Percentiles rank a stretch among this genome's conserved stretches.
Conservation (phyloP, 2,329 filamentous ascomycete genomes). For the Alternaria triticina region DNA sequence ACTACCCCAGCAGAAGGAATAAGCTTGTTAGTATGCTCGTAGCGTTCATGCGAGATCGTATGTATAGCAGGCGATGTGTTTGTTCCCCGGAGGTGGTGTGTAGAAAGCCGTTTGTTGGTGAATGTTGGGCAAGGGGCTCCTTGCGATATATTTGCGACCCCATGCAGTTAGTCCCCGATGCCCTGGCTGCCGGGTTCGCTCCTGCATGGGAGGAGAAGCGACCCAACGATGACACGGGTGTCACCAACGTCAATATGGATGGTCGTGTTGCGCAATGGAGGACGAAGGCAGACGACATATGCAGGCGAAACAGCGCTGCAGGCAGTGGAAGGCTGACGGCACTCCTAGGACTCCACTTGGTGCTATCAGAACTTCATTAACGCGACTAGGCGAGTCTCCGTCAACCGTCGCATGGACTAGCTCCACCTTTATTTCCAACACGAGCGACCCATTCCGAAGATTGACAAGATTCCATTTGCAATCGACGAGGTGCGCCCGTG, state of each 20-base stretch:
- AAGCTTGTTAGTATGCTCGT: neutral
- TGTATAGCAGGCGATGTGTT: slow-evolving; percentile 2
- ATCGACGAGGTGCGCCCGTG: slow-evolving; percentile 10
- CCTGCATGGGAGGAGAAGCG: neutral
- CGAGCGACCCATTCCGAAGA: neutral
- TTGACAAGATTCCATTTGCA: slow-evolving; percentile 17
- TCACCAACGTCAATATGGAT: slow-evolving; percentile 1
- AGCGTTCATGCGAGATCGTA: neutral
- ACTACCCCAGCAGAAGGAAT: slow-evolving; percentile 2
- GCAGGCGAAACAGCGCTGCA: slow-evolving; percentile 3
- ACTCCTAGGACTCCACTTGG: slow-evolving; percentile 6
- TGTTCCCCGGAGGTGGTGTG: slow-evolving; percentile 6
- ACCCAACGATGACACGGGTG: neutral
- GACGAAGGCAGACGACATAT: slow-evolving; percentile 6
- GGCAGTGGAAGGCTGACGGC: neutral
- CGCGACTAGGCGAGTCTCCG: slow-evolving; percentile 11
- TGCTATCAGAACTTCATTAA: slow-evolving; percentile 11
- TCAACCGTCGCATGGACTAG: slow-evolving; percentile 5
- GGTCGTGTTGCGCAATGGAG: slow-evolving; percentile 1
- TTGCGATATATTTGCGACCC: neutral
- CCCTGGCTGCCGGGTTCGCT: neutral
- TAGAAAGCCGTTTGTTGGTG: neutral
- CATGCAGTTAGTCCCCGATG: neutral
- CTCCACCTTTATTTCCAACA: slow-evolving; percentile 8
- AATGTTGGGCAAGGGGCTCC: neutral